Base-by-base conservation (phyloP, 352 stramenopile species). In the Thraustochytrium striatum region DNA sequence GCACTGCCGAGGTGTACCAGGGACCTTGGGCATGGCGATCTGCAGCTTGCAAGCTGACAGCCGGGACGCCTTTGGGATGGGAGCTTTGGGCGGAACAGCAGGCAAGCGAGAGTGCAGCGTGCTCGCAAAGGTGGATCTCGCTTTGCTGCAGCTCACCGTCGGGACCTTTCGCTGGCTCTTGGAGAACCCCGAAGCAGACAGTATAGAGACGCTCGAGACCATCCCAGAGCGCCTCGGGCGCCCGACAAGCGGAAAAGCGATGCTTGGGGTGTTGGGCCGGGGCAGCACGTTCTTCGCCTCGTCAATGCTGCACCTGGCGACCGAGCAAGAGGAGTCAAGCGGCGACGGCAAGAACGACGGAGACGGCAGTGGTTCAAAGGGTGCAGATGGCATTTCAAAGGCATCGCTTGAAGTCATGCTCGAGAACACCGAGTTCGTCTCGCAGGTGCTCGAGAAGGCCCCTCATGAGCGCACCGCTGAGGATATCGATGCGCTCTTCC, bases 121-220 rank as follows among this genome's bases (percentile, higher is more conserved):
- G 25, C 69, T 19, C 2, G 69, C 69, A 1, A n/a, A 7, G 3
- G 44, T 52, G 52, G 19, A 38, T 0, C 52, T 28, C 13, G 35
- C 50, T 5, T 33, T 79, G 8, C 0, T 73, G n/a, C 69, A 79
- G 69, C 69, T 79, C 16, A 61, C 35, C 69, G 28, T 69, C 9
- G 16, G 7, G 21, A 25, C 50, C 16, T 79, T 79, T 33, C 30
- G 55, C 9, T 32, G 19, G 16, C 21, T 79, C 25, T 39, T 41
- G 50, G 50, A 35, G 21, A 21, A 69, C 11, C 11, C 44, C 25
- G 1, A 19, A 19, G 11, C 9, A 13, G 28, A 19, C 0, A 33
- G 28, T 16, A 21, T n/a, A 33, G 33, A 1, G 9, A 38, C 61
- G 25, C 61, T 72, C 8, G 61, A 72, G 21, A 38, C 35, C 19